These are phyloP conservation scores for Penicillium expansum DNA, from an alignment of 2,329 filamentous ascomycete species.

Conservation along the genomic window DNA sequence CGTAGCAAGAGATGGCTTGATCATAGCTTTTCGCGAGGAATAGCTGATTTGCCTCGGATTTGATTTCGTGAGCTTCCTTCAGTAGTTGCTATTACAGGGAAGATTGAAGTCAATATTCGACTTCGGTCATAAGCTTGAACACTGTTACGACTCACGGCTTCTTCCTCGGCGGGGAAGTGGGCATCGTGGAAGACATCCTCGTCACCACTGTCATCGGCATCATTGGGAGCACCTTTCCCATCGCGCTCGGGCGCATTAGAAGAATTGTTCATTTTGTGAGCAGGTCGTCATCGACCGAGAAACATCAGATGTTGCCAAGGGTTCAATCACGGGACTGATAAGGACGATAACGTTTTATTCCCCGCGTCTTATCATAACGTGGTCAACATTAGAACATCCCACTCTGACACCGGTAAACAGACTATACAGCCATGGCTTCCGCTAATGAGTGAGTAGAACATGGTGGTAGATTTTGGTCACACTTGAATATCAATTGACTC, in stretches of 20 bases:
- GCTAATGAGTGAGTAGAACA: neutral
- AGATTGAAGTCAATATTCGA: conserved; percentile 8
- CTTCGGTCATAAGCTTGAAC: conserved; percentile 1
- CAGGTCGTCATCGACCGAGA: neutral
- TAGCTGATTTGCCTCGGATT: conserved; percentile 73
- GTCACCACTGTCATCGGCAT: conserved; percentile 35
- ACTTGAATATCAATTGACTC: conserved; percentile 4
- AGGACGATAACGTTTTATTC: conserved; percentile 17
- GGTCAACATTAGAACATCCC: conserved; percentile 2
- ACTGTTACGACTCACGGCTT: conserved; percentile 38
- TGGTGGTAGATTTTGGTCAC: neutral
- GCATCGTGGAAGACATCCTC: conserved; percentile 44
- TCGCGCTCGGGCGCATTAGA: conserved; percentile 7
- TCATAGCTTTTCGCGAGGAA: conserved; percentile 71
- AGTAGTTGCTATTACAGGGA: conserved; percentile 58
- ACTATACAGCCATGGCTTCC: conserved; percentile 11
- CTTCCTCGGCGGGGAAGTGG: conserved; percentile 48
- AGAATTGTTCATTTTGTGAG: conserved; percentile 24
- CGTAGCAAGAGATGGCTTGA: conserved; percentile 78
- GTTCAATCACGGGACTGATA: conserved; percentile 23
- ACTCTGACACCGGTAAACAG: neutral
- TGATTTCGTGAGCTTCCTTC: conserved; percentile 68
- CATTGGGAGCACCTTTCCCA: conserved; percentile 6
- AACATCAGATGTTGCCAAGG: conserved; percentile 8
- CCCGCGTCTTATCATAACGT: conserved; percentile 14